phyloP scores from a whole-genome alignment of 257 asterid genomes.

The Paulownia fortunei region DNA sequence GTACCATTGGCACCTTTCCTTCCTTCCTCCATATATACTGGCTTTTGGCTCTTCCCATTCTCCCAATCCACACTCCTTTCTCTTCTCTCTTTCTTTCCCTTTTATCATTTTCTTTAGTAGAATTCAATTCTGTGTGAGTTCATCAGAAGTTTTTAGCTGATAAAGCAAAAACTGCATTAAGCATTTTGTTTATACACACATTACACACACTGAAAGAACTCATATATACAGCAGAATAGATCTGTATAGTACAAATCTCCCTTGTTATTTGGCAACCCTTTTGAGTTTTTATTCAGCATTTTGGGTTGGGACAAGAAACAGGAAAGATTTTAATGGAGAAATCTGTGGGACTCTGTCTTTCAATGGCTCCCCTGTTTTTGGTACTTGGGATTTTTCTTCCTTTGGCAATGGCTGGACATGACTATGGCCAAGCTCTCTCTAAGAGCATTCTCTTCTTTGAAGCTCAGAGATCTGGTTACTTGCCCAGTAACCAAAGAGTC shows the following conservation, averaged over 20 bases:
- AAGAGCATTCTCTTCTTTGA: constrained; percentile 74
- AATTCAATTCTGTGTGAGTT: constrained; percentile 18
- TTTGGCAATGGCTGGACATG: constrained; percentile 48
- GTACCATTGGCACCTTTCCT: constrained; percentile 38
- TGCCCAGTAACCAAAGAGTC: constrained; percentile 71
- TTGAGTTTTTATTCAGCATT: constrained; percentile 25
- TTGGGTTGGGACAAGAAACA: neutral
- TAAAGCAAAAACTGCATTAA: constrained; percentile 28
- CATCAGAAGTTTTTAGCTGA: constrained; percentile 31
- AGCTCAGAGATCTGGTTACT: constrained; percentile 82
- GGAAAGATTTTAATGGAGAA: constrained; percentile 28
- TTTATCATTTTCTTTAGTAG: neutral
- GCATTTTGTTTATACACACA: constrained; percentile 9
- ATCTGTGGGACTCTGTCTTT: constrained; percentile 34
- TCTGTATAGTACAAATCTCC: too few relatives aligned
- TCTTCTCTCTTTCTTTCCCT: neutral
- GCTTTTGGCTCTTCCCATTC: constrained; percentile 29
- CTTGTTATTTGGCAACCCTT: neutral
- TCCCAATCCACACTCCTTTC: constrained; percentile 19
- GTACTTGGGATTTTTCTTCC: constrained; percentile 42
- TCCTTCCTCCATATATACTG: constrained; percentile 51
- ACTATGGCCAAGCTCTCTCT: constrained; percentile 66
- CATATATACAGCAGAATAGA: too few relatives aligned
- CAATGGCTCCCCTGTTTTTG: constrained; percentile 47
- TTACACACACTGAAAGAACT: too few relatives aligned